Evolutionary conservation across 805 yeast species (phyloP).

Genomic region (Kazachstania kunashirensis): DNA sequence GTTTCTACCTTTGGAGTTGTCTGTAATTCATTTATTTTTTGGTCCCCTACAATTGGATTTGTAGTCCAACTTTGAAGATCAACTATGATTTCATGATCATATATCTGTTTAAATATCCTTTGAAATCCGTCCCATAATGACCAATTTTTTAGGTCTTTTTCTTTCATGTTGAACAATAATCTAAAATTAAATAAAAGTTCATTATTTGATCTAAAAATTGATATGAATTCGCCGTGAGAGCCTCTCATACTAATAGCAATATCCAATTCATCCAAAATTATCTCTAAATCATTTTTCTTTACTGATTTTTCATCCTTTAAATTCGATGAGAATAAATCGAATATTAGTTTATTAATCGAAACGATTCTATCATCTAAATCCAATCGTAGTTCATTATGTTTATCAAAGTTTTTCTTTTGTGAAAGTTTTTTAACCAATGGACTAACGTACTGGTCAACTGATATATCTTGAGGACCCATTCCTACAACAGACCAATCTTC

Average conservation of each 20-base stretch:
- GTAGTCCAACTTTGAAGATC: conserved; percentile 15
- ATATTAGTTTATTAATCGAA: conserved; percentile 18
- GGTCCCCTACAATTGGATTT: background rate
- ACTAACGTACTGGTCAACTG: conserved; percentile 12
- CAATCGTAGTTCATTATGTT: conserved; percentile 21
- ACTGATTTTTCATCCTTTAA: conserved; percentile 3
- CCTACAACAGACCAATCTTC: conserved; percentile 28
- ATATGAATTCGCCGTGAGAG: conserved; percentile 20
- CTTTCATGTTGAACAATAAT: conserved; percentile 19
- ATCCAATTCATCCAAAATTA: conserved; percentile 23
- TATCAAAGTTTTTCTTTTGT: conserved; percentile 22
- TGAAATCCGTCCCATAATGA: conserved; percentile 19
- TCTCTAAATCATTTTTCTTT: conserved; percentile 16
- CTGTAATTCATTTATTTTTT: too few species aligned
- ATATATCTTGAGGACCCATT: conserved; percentile 26
- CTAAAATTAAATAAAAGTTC: conserved; percentile 23
- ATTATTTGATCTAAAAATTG: conserved; percentile 20
- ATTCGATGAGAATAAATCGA: conserved; percentile 8
- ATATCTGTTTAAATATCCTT: conserved; percentile 15
- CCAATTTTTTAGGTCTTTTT: conserved; percentile 14
- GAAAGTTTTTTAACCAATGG: conserved; percentile 22
- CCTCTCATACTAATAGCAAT: conserved; percentile 19
- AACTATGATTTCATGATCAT: conserved; percentile 12
- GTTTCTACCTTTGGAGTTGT: background rate
- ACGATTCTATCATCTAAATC: conserved; percentile 21